Evolutionary conservation across 306 rosid genomes (phyloP).

Genomic region (Begonia loranthoides): DNA sequence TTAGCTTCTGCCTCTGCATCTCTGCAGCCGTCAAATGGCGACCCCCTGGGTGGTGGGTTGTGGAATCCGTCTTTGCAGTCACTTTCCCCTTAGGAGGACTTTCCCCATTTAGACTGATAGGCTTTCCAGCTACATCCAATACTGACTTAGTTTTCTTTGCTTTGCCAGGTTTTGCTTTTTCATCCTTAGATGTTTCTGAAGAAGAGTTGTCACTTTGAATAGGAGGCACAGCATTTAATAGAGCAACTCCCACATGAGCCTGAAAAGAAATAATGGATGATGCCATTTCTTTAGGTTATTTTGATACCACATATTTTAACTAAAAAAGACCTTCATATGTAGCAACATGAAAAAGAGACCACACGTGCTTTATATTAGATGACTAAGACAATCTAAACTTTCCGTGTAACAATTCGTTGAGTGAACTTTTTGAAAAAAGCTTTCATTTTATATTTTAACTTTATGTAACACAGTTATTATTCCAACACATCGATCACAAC

Average conservation of each 20-base stretch:
- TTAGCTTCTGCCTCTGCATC: constrained; percentile 64
- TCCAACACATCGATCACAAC: no score
- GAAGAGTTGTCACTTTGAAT: constrained; percentile 34
- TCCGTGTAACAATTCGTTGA: no score
- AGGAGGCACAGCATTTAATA: constrained; percentile 77
- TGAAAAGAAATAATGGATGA: constrained; percentile 28
- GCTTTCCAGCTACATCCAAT: constrained; percentile 42
- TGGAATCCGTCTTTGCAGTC: constrained; percentile 29
- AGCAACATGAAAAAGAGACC: no score
- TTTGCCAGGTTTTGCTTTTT: constrained; percentile 37
- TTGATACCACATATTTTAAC: no score
- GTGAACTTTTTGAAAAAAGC: no score
- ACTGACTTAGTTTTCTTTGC: constrained; percentile 56
- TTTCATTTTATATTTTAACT: no score
- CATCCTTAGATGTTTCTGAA: constrained; percentile 48
- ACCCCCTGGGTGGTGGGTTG: constrained; percentile 31
- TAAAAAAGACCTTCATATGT: no score
- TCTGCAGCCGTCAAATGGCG: constrained; percentile 62
- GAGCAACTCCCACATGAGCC: constrained; percentile 96
- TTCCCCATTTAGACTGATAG: constrained; percentile 33
- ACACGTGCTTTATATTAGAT: no score
- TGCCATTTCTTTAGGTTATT: not conserved
- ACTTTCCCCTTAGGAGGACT: constrained; percentile 54
- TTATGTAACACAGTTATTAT: no score
- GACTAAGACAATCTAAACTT: no score